Base-by-base conservation (phyloP, 257 asterid species). In the Forsythia suspensa region DNA sequence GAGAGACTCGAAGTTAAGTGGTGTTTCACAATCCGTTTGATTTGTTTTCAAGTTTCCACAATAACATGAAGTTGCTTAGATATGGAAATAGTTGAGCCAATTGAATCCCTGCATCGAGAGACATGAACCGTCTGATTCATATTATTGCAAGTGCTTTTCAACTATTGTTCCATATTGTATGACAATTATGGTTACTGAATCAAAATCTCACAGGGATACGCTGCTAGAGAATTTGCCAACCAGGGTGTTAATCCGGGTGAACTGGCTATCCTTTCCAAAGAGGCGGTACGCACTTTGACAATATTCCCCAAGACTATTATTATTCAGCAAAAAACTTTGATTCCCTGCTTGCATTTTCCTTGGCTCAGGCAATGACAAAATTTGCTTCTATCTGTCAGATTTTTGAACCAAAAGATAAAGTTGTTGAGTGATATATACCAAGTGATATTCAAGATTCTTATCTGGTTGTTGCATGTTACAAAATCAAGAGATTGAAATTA, bases 231-330 rank as follows among this genome's bases (percentile, higher is more conserved):
- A 76, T 95, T 95, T 36, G 86, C 90, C 74, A 93, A 93, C 82
- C 99, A 90, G 87, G 98, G 98, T 75, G 97, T 92, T 41, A 82
- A 92, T 70, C 92, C 96, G 41, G 92, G 92, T 77, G 99, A 95
- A 83, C 86, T 95, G 77, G 98, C 99, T 16, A 81, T 93, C 72
- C 91, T 95, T 80, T 95, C 98, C 84, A 95, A 93, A 79, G 99
- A 95, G 90, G 97, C 89, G 86, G 99, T 95, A 87, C 69, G 97
- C 48, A 41, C 44, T 66, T 59, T 39, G 59, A 0, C 39, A 44
- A 16, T 46, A 55, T 55, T n/a, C 24, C 16, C 24, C 1, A 16
- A 16, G 24, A 55, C 20, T 15, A 55, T 55, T 55, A 15, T 16
- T 55, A 15, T 55, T 1, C 9, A 16, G 21, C 63, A 55, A 55